Evolutionary conservation across 495 filamentous ascomycete genomes (phyloP).

Genomic region (Friedmanniomyces simplex): DNA sequence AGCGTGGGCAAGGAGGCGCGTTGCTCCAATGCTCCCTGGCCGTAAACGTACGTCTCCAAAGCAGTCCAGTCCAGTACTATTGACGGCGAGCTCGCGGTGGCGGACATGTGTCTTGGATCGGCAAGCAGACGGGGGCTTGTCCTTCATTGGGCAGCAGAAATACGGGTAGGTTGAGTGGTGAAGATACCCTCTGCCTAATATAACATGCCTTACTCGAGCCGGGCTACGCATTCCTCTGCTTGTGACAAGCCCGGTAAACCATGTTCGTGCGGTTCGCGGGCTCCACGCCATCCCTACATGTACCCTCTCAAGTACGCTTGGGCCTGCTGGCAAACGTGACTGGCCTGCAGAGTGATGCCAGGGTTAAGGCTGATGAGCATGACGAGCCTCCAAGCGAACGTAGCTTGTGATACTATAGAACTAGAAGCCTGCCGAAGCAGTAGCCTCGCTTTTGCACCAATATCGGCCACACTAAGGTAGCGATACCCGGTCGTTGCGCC

Average conservation of each 20-base stretch:
- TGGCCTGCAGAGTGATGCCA: neutral
- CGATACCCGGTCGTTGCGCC: neutral
- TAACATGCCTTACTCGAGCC: neutral
- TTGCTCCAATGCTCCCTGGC: too few relatives aligned
- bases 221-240: neutral
- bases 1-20: neutral
- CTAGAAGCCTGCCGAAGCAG: neutral
- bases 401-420: neutral
- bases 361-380: neutral
- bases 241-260: neutral
- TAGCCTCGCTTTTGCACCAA: neutral
- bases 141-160: too few relatives aligned
- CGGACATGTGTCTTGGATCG: neutral
- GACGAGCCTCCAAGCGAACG: neutral
- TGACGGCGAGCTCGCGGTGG: neutral
- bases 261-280: neutral
- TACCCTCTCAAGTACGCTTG: neutral
- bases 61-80: too few relatives aligned
- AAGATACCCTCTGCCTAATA: too few relatives aligned
- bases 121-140: neutral
- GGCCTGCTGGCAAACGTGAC: neutral
- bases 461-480: neutral
- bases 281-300: neutral
- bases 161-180: too few relatives aligned
- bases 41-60: too few relatives aligned